phyloP scores from a whole-genome alignment of 331 rosid species.

The Ulmus americana region DNA sequence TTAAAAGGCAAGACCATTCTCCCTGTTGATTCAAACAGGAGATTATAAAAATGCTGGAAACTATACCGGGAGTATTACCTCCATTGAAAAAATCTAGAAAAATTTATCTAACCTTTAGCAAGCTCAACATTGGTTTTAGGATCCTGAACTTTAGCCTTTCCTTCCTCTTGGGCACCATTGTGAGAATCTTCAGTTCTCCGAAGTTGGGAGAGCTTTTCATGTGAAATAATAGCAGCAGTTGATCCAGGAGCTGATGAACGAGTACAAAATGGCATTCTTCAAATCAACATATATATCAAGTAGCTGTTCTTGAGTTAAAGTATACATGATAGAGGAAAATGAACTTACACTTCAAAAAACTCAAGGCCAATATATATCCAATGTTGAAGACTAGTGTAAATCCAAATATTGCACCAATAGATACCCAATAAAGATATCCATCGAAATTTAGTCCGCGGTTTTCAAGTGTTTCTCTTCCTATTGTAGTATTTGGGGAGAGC shows the following conservation, averaged over 20 bases:
- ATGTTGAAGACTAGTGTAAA: conserved; percentile 35
- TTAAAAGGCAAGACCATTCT: conserved; percentile 49
- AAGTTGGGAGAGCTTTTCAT: conserved; percentile 36
- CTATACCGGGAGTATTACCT: not conserved
- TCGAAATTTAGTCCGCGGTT: conserved; percentile 46
- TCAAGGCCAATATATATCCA: conserved; percentile 45
- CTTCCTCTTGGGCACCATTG: conserved; percentile 3
- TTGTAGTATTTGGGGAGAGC: conserved; percentile 32
- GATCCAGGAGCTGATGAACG: conserved; percentile 40
- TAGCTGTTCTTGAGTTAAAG: not conserved
- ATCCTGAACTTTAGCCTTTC: not conserved
- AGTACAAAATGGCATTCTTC: not conserved
- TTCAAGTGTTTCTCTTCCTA: conserved; percentile 37
- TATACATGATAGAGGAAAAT: not conserved
- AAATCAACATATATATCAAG: conserved; percentile 11
- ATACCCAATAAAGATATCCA: conserved; percentile 45
- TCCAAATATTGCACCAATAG: conserved; percentile 45
- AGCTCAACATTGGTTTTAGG: conserved; percentile 1
- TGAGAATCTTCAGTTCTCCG: conserved; percentile 1
- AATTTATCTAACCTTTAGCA: not conserved
- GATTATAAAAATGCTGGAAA: not conserved
- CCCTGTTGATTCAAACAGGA: conserved; percentile 19
- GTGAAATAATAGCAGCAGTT: conserved; percentile 37
- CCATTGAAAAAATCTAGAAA: not conserved
- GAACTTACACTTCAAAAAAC: conserved; percentile 41